These are phyloP conservation scores for Sugiyamaella valdiviana DNA, from an alignment of 805 yeast species.

Conservation along the genomic window DNA sequence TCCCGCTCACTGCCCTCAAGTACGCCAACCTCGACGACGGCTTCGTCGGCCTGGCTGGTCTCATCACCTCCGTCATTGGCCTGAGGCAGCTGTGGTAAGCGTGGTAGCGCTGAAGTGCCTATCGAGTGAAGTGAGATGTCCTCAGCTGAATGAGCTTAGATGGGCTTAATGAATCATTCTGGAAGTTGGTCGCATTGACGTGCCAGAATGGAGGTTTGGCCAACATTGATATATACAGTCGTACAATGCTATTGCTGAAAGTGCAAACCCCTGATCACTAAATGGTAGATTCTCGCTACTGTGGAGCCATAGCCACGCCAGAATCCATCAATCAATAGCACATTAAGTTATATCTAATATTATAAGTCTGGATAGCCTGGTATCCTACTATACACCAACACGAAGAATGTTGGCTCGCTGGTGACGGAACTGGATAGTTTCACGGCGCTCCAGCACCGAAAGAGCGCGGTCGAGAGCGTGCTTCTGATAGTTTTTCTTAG, in stretches of 20 bases:
- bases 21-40: slow-evolving; percentile 66
- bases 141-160: too few species aligned
- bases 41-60: slow-evolving; percentile 76
- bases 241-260: too few species aligned
- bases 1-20: slow-evolving; percentile 65
- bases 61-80: slow-evolving; percentile 73
- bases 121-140: too few species aligned
- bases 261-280: too few species aligned
- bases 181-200: too few species aligned
- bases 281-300: too few species aligned
- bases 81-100: slow-evolving; percentile 60
- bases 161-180: too few species aligned
- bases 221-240: too few species aligned
- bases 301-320: too few species aligned
- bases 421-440: slow-evolving; percentile 78
- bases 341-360: too few species aligned
- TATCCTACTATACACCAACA: neutral
- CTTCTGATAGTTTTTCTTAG: slow-evolving; percentile 43
- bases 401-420: slow-evolving; percentile 70
- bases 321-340: too few species aligned
- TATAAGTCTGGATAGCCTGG: neutral
- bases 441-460: slow-evolving; percentile 75
- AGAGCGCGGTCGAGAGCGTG: slow-evolving; percentile 79
- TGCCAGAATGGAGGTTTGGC: too few species aligned
- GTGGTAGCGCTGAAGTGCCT: neutral